Evolutionary conservation across 495 filamentous ascomycete genomes (phyloP).

Genomic region (Aspergillus kassunensis): DNA sequence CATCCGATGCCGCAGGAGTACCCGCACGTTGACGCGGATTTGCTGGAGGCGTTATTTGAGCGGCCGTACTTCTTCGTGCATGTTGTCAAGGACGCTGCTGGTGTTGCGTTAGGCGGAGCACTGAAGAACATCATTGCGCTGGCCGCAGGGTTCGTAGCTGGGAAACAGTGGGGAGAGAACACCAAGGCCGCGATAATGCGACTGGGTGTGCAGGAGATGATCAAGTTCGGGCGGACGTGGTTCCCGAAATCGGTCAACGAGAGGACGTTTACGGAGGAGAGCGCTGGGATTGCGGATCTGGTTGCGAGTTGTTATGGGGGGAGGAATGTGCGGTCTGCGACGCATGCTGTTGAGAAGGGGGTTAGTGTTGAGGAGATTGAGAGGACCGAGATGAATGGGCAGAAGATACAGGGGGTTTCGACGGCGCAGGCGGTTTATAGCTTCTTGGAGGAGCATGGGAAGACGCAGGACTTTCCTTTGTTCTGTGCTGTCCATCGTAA

Average conservation of each 20-base stretch:
- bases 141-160: slow-evolving; percentile 83
- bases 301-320: slow-evolving; percentile 82
- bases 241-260: slow-evolving; percentile 66
- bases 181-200: slow-evolving; percentile 91
- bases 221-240: slow-evolving; percentile 80
- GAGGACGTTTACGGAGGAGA: slow-evolving; percentile 85
- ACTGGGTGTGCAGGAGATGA: slow-evolving; percentile 79
- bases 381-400: slow-evolving; percentile 79
- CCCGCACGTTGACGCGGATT: slow-evolving; percentile 67
- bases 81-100: slow-evolving; percentile 78
- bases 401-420: slow-evolving; percentile 83
- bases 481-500: slow-evolving; percentile 66
- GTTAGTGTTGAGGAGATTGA: slow-evolving; percentile 71
- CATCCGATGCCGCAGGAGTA: slow-evolving; percentile 65
- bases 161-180: slow-evolving; percentile 87
- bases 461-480: slow-evolving; percentile 73
- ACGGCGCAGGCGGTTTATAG: slow-evolving; percentile 77
- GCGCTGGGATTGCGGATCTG: slow-evolving; percentile 81
- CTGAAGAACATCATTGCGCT: slow-evolving; percentile 90
- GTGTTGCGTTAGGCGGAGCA: slow-evolving; percentile 82
- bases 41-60: slow-evolving; percentile 73
- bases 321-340: slow-evolving; percentile 69
- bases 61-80: slow-evolving; percentile 89
- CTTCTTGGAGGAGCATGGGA: slow-evolving; percentile 64
- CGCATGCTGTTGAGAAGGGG: slow-evolving; percentile 74